A percentile compares a stretch with the other conserved stretches of the same genome.
phyloP scores from a whole-genome alignment of 2,329 filamentous ascomycete genomes.

The Alternaria brassicicola region DNA sequence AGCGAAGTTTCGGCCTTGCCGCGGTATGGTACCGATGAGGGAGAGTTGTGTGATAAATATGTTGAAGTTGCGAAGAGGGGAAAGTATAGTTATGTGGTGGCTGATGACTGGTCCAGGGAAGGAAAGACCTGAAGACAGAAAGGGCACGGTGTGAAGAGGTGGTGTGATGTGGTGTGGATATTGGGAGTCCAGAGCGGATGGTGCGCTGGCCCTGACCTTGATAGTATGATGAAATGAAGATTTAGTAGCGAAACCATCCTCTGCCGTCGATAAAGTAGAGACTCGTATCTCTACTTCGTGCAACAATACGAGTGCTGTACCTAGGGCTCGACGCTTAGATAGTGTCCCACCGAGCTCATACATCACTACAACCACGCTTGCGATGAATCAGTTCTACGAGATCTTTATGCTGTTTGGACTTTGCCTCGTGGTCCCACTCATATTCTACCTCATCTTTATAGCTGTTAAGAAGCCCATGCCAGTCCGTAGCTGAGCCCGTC shows the following conservation, averaged over 20 bases:
- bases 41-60: background rate
- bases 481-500: background rate
- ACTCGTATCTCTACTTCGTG: no score
- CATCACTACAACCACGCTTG: no score
- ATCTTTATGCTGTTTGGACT: background rate
- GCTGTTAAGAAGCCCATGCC: background rate
- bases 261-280: no score
- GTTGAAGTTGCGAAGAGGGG: slow-evolving; percentile 5
- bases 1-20: slow-evolving; percentile 6
- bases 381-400: background rate
- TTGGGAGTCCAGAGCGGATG: no score
- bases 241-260: background rate
- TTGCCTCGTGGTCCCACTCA: background rate
- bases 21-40: background rate
- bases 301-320: background rate
- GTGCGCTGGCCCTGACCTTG: background rate
- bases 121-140: background rate
- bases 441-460: background rate
- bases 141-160: background rate
- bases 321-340: background rate
- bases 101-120: background rate
- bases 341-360: background rate
- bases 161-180: background rate
- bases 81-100: slow-evolving; percentile 7
- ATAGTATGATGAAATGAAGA: background rate